Evolutionary conservation across 2,329 filamentous ascomycete genomes (phyloP).

Genomic region (Pestalotiopsis sp.): DNA sequence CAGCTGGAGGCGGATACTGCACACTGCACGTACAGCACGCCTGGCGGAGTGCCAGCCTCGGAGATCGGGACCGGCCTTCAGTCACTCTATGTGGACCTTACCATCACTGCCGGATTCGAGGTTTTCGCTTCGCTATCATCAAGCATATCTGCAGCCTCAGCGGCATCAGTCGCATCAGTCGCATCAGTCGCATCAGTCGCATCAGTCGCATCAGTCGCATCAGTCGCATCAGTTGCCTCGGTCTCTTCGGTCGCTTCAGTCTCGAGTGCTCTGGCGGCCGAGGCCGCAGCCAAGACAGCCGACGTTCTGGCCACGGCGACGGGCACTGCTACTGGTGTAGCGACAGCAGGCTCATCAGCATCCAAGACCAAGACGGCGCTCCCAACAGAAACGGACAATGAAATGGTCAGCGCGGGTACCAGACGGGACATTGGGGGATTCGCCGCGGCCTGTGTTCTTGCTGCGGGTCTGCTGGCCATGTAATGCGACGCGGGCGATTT

Average conservation of each 20-base stretch:
- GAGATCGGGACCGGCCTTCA: constrained; percentile 3
- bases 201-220: background rate
- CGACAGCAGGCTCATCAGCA: background rate
- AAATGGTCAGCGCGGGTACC: background rate
- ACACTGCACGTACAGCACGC: constrained; percentile 4
- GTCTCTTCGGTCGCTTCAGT: background rate
- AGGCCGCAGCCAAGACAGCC: constrained; percentile 5
- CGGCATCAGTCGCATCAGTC: background rate
- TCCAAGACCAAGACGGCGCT: background rate
- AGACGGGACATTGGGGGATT: background rate
- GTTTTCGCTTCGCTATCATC: background rate
- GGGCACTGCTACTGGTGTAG: background rate
- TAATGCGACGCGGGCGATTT: background rate
- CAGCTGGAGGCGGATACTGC: background rate
- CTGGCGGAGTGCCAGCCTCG: background rate
- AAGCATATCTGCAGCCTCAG: background rate
- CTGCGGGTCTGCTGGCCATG: background rate
- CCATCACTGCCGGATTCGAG: constrained; percentile 9
- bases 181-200: background rate
- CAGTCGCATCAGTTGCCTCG: background rate
- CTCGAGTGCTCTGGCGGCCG: background rate
- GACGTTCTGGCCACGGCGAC: background rate
- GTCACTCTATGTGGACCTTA: constrained; percentile 3
- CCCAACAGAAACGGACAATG: background rate
- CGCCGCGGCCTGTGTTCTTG: background rate